Percentiles rank a stretch among this genome's conserved stretches.
phyloP scores from a whole-genome alignment of 1,139 yeast genomes.

The Zygosaccharomyces sapae region DNA sequence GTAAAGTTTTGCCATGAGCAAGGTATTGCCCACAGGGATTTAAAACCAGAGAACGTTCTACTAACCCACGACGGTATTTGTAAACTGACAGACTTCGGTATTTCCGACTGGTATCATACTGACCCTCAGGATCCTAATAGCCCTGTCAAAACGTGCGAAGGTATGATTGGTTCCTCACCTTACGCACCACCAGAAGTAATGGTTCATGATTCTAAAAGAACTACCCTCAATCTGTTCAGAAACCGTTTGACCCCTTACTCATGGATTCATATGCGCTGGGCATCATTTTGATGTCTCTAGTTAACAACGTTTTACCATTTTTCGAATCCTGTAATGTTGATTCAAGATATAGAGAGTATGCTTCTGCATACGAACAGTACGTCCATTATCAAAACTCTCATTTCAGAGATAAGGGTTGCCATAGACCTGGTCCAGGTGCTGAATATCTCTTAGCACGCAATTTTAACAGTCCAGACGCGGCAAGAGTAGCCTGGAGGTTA shows the following conservation, averaged over 20 bases:
- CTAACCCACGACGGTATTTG: constrained; percentile 54
- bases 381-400: constrained; percentile 45
- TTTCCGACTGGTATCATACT: constrained; percentile 59
- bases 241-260: constrained; percentile 59
- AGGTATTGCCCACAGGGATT: constrained; percentile 84
- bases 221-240: constrained; percentile 30
- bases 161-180: constrained; percentile 73
- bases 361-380: constrained; percentile 50
- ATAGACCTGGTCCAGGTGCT: constrained; percentile 56
- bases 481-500: constrained; percentile 71
- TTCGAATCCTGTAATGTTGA: constrained; percentile 49
- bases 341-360: constrained; percentile 54
- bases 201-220: constrained; percentile 41
- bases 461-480: constrained; percentile 55
- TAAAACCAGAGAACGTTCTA: constrained; percentile 88
- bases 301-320: constrained; percentile 61
- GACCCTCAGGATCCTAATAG: constrained; percentile 51
- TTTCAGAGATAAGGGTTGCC: constrained; percentile 48
- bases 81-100: constrained; percentile 74
- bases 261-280: constrained; percentile 77
- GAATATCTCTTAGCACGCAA: constrained; percentile 63
- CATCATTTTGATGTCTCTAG: constrained; percentile 55
- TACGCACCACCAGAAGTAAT: constrained; percentile 76
- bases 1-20: constrained; percentile 70
- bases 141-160: constrained; percentile 43